Conservation (phyloP, 192 early-diverging fungal genomes). For the Jimgerdemannia lactiflua region DNA sequence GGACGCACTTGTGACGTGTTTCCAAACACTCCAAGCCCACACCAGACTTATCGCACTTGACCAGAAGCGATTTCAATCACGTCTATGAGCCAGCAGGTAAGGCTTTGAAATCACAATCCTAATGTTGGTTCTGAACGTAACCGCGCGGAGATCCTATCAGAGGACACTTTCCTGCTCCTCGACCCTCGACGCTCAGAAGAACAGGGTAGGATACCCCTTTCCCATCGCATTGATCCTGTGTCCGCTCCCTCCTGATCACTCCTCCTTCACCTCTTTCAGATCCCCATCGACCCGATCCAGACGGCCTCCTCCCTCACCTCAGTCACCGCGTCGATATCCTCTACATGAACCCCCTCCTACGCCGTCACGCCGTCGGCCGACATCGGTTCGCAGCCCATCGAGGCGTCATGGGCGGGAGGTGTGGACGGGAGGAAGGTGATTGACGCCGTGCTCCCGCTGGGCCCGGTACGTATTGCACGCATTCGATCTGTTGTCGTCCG, state of each 20-base stretch:
- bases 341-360: constrained; percentile 93
- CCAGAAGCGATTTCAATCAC: constrained; percentile 51
- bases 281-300: constrained; percentile 62
- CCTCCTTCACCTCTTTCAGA: constrained; percentile 12
- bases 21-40: too few relatives aligned
- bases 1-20: too few relatives aligned
- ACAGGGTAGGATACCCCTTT: constrained; percentile 30
- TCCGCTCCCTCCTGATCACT: neutral
- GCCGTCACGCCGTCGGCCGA: constrained; percentile 84
- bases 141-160: constrained; percentile 25
- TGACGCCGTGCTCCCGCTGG: constrained; percentile 70
- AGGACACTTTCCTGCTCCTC: constrained; percentile 93
- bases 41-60: constrained; percentile 74
- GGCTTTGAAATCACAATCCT: neutral
- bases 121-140: neutral
- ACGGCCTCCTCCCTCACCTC: constrained; percentile 60
- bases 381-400: constrained; percentile 65
- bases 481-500: too few relatives aligned
- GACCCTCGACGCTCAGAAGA: constrained; percentile 82
- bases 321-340: constrained; percentile 68
- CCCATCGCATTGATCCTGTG: neutral
- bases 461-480: constrained; percentile 42
- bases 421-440: constrained; percentile 86
- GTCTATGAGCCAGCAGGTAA: constrained; percentile 88
- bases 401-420: constrained; percentile 93